Evolutionary conservation across 2,329 filamentous ascomycete genomes (phyloP).

Genomic region (Trichoderma guizhouense): DNA sequence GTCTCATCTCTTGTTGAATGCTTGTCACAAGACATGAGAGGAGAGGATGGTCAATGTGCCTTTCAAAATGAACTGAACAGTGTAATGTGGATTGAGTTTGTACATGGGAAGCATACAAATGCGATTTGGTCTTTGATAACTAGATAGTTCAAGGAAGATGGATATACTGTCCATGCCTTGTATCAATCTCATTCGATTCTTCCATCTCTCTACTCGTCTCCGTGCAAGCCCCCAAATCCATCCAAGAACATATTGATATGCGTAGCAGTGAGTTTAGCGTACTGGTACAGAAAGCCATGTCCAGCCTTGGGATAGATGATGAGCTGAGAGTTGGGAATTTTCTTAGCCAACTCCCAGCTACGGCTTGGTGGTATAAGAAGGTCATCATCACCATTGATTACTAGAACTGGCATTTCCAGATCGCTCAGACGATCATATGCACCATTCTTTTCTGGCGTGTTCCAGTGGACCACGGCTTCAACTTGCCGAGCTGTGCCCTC

Average conservation of each 20-base stretch:
- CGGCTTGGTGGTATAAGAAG: background rate
- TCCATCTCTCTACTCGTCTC: background rate
- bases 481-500: background rate
- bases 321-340: conserved; percentile 26
- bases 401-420: conserved; percentile 34
- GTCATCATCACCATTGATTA: conserved; percentile 34
- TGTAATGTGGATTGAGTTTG: background rate
- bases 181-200: background rate
- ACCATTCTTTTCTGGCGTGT: background rate
- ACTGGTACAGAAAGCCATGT: conserved; percentile 36
- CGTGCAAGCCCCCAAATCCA: background rate
- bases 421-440: conserved; percentile 31
- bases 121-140: background rate
- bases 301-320: conserved; percentile 35
- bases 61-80: background rate
- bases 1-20: background rate
- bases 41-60: background rate
- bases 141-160: background rate
- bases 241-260: background rate
- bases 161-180: background rate
- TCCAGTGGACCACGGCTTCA: background rate
- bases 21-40: background rate
- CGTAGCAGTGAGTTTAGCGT: conserved; percentile 21
- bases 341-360: background rate
- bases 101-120: background rate